These are phyloP conservation scores for Kwoniella europaea DNA, from an alignment of 768 basidiomycete genomes.

Conservation along the genomic window DNA sequence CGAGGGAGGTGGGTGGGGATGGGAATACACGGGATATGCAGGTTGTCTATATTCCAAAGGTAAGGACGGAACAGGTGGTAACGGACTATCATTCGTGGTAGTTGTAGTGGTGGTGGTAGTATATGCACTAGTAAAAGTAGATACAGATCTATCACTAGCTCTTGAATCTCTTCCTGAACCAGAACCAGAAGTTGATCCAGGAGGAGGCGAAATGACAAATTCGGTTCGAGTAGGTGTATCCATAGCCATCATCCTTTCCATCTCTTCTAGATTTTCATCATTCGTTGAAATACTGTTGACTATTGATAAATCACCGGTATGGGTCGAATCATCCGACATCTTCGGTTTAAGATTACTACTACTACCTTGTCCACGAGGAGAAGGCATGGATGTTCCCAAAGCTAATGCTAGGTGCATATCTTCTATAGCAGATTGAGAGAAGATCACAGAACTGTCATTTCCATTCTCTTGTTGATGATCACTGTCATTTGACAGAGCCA, in stretches of 20 bases:
- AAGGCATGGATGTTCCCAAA: background rate
- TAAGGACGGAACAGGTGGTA: conserved; percentile 18
- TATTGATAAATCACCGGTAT: conserved; percentile 6
- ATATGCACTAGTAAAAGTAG: background rate
- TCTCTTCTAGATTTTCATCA: conserved; percentile 44
- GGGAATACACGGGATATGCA: conserved; percentile 14
- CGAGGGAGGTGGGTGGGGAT: conserved; percentile 35
- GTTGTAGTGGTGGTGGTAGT: background rate
- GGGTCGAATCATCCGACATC: background rate
- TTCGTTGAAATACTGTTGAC: background rate
- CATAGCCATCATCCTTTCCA: conserved; percentile 50
- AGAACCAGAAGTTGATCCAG: background rate
- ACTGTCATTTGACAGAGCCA: background rate
- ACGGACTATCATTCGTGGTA: conserved; percentile 2
- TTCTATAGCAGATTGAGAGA: conserved; percentile 18
- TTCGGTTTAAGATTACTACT: background rate
- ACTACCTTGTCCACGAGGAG: background rate
- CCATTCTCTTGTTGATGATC: background rate
- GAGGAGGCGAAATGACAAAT: conserved; percentile 49
- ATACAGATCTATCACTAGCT: conserved; percentile 17
- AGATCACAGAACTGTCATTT: background rate
- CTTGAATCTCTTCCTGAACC: conserved; percentile 12
- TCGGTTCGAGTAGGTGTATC: conserved; percentile 52
- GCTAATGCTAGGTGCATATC: conserved; percentile 22
- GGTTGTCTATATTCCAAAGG: conserved; percentile 13